Percentiles rank a stretch among this genome's conserved stretches.
These are phyloP conservation scores for Schizochytrium sp. DNA, from an alignment of 108 stramenopile species.

Conservation along the genomic window DNA sequence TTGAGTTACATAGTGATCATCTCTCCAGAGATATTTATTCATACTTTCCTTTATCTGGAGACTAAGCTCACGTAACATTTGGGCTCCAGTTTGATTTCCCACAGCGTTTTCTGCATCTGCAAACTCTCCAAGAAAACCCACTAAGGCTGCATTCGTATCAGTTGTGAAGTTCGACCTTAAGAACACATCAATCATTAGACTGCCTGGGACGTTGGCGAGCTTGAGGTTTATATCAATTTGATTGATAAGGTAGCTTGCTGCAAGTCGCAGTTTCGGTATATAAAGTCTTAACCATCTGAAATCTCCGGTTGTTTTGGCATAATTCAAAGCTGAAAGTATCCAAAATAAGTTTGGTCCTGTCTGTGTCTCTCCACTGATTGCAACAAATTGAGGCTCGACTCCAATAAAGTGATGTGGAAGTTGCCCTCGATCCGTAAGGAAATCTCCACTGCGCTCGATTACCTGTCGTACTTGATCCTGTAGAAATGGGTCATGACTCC, in stretches of 20 bases:
- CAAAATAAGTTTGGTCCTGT: conserved; percentile 71
- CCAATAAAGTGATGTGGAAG: conserved; percentile 68
- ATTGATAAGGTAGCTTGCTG: conserved; percentile 63
- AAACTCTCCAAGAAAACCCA: conserved; percentile 59
- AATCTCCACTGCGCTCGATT: conserved; percentile 63
- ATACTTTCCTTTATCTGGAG: conserved; percentile 37
- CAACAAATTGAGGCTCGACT: conserved; percentile 58
- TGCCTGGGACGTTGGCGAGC: conserved; percentile 65
- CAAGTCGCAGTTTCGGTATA: conserved; percentile 65
- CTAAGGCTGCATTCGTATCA: conserved; percentile 66
- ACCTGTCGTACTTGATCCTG: conserved; percentile 64
- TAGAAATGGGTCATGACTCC: conserved; percentile 62
- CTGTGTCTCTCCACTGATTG: conserved; percentile 65
- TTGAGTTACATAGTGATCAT: conserved; percentile 71
- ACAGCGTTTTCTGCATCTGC: conserved; percentile 60
- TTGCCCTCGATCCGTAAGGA: conserved; percentile 63
- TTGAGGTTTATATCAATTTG: conserved; percentile 47
- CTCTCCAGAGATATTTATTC: conserved; percentile 63
- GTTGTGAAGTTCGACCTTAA: conserved; percentile 66
- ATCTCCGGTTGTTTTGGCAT: conserved; percentile 61
- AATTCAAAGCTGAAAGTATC: conserved; percentile 64
- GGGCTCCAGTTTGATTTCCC: conserved; percentile 55
- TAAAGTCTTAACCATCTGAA: conserved; percentile 44
- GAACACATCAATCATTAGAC: conserved; percentile 70
- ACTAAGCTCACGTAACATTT: conserved; percentile 39